Base-by-base conservation (phyloP, 371 early-diverging fungal genomes). In the Dinochytrium kinnereticum region DNA sequence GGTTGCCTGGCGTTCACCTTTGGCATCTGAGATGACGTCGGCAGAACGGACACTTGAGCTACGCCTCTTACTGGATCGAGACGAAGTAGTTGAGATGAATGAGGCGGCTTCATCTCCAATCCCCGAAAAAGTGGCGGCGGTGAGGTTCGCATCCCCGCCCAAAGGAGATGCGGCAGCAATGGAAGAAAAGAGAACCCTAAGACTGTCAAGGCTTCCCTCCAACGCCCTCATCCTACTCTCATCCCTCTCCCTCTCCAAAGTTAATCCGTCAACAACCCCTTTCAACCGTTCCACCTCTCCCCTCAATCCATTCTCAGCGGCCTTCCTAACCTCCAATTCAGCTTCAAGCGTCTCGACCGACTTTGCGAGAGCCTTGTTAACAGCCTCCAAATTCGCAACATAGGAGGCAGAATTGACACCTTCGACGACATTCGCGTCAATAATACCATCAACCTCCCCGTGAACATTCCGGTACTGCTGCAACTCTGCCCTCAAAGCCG, bases 291-390 rank as follows among this genome's bases (percentile, higher is more conserved):
- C 24, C 15, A 55, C 57, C 57, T 55, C 57, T 7, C 57, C 57
- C 7, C 57, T 7, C 7, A 55, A 26, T 26, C 57, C 57, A 10
- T 55, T 26, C 24, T 55, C 57, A 7, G 57, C 57, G 57, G 57
- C 57, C 10, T 26, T 10, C 5, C 57, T 10, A 19, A 55, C 24
- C 5, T 26, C 24, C 57, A 55, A 30, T 26, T 55, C 57, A 26
- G 57, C 57, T 30, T 55, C 57, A 10, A 55, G 57, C 57, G 57
- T 30, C 24, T 55, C 57, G 26, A 55, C 57, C 7, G 57, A 55
- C 26, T 30, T 19, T 30, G 57, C 24, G 57, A 55, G 57, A 19
- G 61, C 61, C 15, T 15, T 37, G 61, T 61, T 61, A 36, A 34
- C 61, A 15, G 31, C 61, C 37, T 61, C 61, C 3, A 61, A 36